Evolutionary conservation across 2,329 filamentous ascomycete species (phyloP), one percentile per base, ranked within the genome.

Genomic region (Polytolypa hystricis): DNA sequence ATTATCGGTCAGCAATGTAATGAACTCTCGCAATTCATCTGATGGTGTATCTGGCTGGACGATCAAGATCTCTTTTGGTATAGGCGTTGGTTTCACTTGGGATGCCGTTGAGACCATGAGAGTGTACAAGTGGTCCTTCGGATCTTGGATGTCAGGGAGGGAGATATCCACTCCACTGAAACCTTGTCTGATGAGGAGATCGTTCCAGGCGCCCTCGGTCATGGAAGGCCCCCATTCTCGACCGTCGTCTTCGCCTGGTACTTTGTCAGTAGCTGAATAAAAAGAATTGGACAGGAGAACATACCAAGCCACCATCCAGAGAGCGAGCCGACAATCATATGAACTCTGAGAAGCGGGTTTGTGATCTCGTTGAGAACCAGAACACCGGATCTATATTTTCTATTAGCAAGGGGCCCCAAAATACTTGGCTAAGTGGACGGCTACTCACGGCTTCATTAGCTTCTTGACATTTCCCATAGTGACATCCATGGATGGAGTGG

Each of bases 371-470:
- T n/a, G 21, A 25, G 21, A 34, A 26, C 8, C 17, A 20, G 10
- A 6, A 25, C 14, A 21, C 20, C 32, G 14, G 23, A 15, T 15
- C 32, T 19, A 21, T 14, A 8, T 34, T 26, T 7, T 26, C 19
- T n/a, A n/a, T n/a, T n/a, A n/a, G 14, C 5, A 16, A 9, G 11
- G 30, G 17, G 19, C 26, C 15, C 2, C 40, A 39, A 27, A 55
- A 3, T 57, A 39, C 35, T 70, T 65, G 3, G 61, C 30, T 1
- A 66, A 21, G 2, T 67, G 21, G 0, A 70, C 48, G 30, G 60
- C 58, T 0, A 65, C 66, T 1, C 61, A 64, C 1, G 66, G 59
- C 34, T 55, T 58, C 2, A 65, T 45, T 0, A 65, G 42, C 1
- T 35, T 35, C 0, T 57, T 48, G 0, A 53, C 40, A 33, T 64